Conservation (phyloP, 176 grass and related monocot species). For the Oryza glumipatula region DNA sequence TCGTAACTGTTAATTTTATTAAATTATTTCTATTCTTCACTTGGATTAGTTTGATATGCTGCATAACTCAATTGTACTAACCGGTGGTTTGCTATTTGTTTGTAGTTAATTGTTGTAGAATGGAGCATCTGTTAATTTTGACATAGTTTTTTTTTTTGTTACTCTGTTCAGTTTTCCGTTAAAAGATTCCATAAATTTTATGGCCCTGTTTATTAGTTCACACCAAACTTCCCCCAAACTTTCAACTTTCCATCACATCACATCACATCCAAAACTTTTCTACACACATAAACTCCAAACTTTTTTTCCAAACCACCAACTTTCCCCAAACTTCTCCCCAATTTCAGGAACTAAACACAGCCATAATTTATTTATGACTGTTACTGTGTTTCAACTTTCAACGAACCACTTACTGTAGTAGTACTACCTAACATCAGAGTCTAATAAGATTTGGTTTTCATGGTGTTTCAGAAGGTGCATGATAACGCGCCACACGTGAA, state of each 20-base stretch:
- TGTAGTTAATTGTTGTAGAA: background rate
- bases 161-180: background rate
- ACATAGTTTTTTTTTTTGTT: background rate
- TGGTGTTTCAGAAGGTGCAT: conserved; percentile 44
- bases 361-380: background rate
- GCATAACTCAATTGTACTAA: too few species aligned
- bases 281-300: too few species aligned
- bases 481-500: conserved; percentile 31
- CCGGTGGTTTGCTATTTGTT: background rate
- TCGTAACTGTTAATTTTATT: background rate
- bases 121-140: background rate
- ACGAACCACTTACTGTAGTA: background rate
- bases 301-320: too few species aligned
- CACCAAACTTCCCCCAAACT: too few species aligned
- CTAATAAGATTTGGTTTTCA: conserved; percentile 35
- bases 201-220: too few species aligned
- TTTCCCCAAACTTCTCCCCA: too few species aligned
- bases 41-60: background rate
- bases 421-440: background rate
- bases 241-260: too few species aligned
- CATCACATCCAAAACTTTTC: too few species aligned
- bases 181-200: background rate
- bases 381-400: conserved; percentile 7
- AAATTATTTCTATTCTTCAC: background rate
- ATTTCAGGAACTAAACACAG: too few species aligned